These are phyloP conservation scores for Curvularia hawaiiensis DNA, from an alignment of 2,329 filamentous ascomycete genomes.

Conservation along the genomic window DNA sequence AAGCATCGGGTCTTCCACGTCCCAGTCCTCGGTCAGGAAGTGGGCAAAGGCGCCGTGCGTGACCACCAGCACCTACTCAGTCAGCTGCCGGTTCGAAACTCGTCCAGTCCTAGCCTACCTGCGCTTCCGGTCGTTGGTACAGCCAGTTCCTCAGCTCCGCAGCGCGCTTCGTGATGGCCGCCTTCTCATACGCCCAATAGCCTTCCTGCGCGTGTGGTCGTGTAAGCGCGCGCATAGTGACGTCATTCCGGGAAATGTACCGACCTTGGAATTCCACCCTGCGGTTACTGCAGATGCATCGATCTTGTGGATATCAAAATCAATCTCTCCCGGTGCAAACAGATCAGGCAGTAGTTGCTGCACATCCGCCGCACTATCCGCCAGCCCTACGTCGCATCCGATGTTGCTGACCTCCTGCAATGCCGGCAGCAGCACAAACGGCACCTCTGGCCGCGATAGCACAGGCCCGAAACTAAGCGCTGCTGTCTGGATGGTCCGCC, in stretches of 20 bases:
- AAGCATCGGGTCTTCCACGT: conserved; percentile 37
- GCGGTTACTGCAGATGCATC: conserved; percentile 67
- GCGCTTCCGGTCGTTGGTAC: conserved; percentile 34
- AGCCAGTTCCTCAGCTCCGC: conserved; percentile 36
- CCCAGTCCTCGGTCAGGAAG: conserved; percentile 82
- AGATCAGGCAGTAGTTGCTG: conserved; percentile 28
- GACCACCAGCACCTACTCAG: conserved; percentile 71
- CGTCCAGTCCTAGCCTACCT: conserved; percentile 19
- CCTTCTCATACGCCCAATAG: conserved; percentile 38
- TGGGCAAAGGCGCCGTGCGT: conserved; percentile 86
- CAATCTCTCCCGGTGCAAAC: conserved; percentile 63
- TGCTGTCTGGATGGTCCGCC: conserved; percentile 80
- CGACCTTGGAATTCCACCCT: conserved; percentile 73
- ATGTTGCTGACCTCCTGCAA: conserved; percentile 78
- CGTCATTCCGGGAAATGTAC: conserved; percentile 5
- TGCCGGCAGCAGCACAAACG: conserved; percentile 70
- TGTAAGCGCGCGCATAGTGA: conserved; percentile 13
- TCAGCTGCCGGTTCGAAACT: conserved; percentile 23
- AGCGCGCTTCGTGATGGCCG: conserved; percentile 38
- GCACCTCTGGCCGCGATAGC: conserved; percentile 39
- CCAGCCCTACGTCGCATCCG: conserved; percentile 74
- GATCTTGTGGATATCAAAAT: conserved; percentile 54
- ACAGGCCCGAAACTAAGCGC: conserved; percentile 68
- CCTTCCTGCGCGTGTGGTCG: conserved; percentile 27
- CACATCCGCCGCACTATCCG: conserved; percentile 54